These are phyloP conservation scores for Kondoa subrosea DNA, from an alignment of 768 basidiomycete genomes.

Conservation along the genomic window DNA sequence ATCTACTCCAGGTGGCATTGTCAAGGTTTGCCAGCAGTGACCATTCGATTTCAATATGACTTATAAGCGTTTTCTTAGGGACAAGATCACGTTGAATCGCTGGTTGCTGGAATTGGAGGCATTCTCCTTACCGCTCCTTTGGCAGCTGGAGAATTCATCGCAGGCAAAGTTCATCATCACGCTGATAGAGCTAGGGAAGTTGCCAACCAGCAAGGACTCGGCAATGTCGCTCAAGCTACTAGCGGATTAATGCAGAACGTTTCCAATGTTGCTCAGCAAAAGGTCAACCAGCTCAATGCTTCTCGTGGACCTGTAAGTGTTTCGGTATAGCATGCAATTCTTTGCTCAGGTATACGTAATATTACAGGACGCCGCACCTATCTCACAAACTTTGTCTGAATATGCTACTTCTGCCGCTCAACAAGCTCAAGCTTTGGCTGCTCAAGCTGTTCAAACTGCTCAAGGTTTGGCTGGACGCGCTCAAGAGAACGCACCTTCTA, in stretches of 20 bases:
- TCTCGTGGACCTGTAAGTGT: neutral
- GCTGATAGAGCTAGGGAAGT: neutral
- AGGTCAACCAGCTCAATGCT: slow-evolving; percentile 4
- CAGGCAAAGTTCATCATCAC: slow-evolving; percentile 1
- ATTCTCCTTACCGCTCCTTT: slow-evolving; percentile 15
- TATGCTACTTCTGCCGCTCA: neutral
- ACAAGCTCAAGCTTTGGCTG: neutral
- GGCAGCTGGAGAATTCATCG: slow-evolving; percentile 12
- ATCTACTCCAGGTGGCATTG: neutral
- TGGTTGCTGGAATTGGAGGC: slow-evolving; percentile 15
- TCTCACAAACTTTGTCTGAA: neutral
- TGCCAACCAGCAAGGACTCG: neutral
- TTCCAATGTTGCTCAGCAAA: neutral
- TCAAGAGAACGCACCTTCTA: neutral
- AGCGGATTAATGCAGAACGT: neutral
- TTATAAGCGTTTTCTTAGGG: neutral
- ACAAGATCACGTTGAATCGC: slow-evolving; percentile 13
- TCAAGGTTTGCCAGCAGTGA: neutral
- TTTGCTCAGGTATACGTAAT: neutral
- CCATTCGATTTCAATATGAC: neutral
- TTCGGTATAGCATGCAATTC: neutral
- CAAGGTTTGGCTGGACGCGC: neutral
- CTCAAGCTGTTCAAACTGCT: neutral
- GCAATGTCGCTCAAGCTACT: neutral
- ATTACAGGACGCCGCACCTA: neutral